phyloP scores from a whole-genome alignment of 495 filamentous ascomycete genomes.

The Tuber aestivum region DNA sequence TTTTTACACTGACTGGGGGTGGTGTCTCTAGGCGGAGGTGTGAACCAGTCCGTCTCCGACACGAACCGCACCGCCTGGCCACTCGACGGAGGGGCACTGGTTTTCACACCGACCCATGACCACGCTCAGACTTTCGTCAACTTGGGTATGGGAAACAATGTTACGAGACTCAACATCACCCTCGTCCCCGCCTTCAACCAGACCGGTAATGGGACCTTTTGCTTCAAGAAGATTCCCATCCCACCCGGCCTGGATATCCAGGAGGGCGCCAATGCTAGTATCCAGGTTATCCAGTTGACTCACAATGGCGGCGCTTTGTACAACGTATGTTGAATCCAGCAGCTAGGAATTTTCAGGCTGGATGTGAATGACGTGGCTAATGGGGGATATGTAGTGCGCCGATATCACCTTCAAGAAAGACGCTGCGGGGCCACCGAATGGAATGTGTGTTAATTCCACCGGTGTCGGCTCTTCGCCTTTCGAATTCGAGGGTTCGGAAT shows the following conservation, averaged over 20 bases:
- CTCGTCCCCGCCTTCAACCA: slow-evolving; percentile 54
- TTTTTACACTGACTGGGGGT: neutral
- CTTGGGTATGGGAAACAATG: slow-evolving; percentile 55
- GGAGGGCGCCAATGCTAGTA: slow-evolving; percentile 51
- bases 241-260: slow-evolving; percentile 45
- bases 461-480: slow-evolving; percentile 37
- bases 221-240: slow-evolving; percentile 50
- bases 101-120: slow-evolving; percentile 51
- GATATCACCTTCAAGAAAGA: slow-evolving; percentile 55
- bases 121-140: slow-evolving; percentile 59
- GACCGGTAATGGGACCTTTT: slow-evolving; percentile 58
- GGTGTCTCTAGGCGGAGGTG: slow-evolving; percentile 50
- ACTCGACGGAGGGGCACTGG: slow-evolving; percentile 52
- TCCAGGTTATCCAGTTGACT: slow-evolving; percentile 56
- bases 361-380: slow-evolving; percentile 21
- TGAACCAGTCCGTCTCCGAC: slow-evolving; percentile 46
- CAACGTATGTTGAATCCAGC: slow-evolving; percentile 50
- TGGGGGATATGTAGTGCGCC: slow-evolving; percentile 50
- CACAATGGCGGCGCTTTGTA: slow-evolving; percentile 52
- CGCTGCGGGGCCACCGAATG: slow-evolving; percentile 39
- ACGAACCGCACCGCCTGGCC: slow-evolving; percentile 60
- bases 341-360: neutral
- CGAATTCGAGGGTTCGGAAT: slow-evolving; percentile 12
- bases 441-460: slow-evolving; percentile 50
- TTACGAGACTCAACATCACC: slow-evolving; percentile 57